phyloP scores from a whole-genome alignment of 1,284 basidiomycete genomes.

The Abortiporus biennis region DNA sequence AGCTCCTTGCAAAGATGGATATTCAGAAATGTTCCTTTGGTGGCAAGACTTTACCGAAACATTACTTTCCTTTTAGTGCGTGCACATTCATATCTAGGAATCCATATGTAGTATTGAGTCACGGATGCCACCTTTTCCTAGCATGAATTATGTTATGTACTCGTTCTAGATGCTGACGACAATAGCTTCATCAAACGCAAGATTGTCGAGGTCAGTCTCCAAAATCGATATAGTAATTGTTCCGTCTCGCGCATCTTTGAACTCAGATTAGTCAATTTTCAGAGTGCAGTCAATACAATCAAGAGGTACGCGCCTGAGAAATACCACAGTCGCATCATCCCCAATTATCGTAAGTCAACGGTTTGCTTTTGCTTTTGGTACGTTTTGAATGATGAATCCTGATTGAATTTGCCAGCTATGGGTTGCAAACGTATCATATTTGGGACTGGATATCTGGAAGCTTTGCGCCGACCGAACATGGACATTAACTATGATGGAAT shows the following conservation, averaged over 20 bases:
- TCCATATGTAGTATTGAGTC: neutral
- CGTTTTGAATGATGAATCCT: neutral
- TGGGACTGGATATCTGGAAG: constrained; percentile 33
- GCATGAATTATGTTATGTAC: no score
- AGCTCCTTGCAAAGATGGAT: no score
- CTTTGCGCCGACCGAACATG: constrained; percentile 36
- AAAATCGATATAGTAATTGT: no score
- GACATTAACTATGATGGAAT: constrained; percentile 34
- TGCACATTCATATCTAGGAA: neutral
- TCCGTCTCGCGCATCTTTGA: no score
- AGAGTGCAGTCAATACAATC: no score
- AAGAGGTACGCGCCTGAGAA: constrained; percentile 32
- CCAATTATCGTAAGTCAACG: constrained; percentile 35
- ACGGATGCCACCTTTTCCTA: neutral
- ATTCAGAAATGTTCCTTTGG: constrained; percentile 34
- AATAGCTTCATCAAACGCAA: no score
- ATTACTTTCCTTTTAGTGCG: constrained; percentile 26
- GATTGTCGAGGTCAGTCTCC: no score
- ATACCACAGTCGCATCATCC: constrained; percentile 34
- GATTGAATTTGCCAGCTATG: constrained; percentile 24
- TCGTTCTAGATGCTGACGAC: no score
- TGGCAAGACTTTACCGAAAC: constrained; percentile 29
- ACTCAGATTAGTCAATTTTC: no score
- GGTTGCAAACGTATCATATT: constrained; percentile 33
- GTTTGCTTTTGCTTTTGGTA: neutral